These are phyloP conservation scores for Orbilia oligospora DNA, from an alignment of 2,329 filamentous ascomycete genomes.

Conservation along the genomic window DNA sequence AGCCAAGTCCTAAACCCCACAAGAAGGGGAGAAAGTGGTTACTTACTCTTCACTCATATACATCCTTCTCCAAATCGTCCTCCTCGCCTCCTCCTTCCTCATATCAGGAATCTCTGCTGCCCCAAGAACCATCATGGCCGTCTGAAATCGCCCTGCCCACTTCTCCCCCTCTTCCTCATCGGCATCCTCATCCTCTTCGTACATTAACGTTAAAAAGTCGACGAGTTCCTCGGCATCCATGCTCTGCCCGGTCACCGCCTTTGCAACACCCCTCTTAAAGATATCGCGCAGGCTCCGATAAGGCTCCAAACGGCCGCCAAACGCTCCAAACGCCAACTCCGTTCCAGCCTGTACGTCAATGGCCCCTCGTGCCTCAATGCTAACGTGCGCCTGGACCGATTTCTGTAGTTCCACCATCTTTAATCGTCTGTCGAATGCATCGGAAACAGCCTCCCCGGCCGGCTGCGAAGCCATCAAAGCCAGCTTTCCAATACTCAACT, in stretches of 20 bases:
- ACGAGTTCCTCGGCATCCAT: constrained; percentile 78
- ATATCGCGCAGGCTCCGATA: constrained; percentile 70
- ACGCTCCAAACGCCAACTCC: constrained; percentile 79
- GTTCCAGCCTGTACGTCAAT: constrained; percentile 85
- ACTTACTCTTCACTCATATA: constrained; percentile 80
- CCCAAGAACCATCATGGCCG: constrained; percentile 77
- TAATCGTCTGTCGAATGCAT: constrained; percentile 75
- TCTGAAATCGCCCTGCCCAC: constrained; percentile 77
- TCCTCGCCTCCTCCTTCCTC: constrained; percentile 72
- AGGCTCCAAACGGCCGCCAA: constrained; percentile 66
- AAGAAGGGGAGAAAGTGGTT: neutral
- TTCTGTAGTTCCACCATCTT: constrained; percentile 85
- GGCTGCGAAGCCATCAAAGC: constrained; percentile 67
- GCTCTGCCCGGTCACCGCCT: constrained; percentile 79
- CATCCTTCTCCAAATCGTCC: constrained; percentile 88
- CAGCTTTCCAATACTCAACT: constrained; percentile 90
- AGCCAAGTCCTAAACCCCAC: constrained; percentile 13
- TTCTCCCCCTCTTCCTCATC: constrained; percentile 26
- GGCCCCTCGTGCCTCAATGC: constrained; percentile 77
- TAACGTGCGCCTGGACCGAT: constrained; percentile 78
- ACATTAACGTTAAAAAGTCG: constrained; percentile 84
- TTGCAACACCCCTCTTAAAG: constrained; percentile 78
- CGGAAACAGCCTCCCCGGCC: constrained; percentile 69
- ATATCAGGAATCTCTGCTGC: constrained; percentile 73
- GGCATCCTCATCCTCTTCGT: constrained; percentile 68